Conservation (phyloP, 495 filamentous ascomycete species). For the Penicillium atrosanguineum region DNA sequence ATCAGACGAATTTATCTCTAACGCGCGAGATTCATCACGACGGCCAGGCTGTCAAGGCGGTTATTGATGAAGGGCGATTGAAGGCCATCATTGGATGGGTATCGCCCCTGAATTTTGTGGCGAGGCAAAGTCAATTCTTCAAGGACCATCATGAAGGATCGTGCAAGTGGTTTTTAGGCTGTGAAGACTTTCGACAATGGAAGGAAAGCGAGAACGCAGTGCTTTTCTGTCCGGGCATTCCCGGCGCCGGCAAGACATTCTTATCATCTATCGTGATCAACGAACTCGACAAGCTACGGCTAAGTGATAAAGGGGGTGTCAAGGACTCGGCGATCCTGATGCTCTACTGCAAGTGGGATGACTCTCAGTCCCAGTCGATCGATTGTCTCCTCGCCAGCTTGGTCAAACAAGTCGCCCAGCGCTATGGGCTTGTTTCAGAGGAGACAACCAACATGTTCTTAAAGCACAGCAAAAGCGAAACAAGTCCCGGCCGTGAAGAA, state of each 20-base stretch:
- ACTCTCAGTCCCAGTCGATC: conserved; percentile 4
- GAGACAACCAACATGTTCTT: conserved; percentile 1
- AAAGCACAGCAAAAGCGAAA: conserved; percentile 2
- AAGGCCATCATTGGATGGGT: conserved; percentile 6
- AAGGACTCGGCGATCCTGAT: conserved; percentile 2
- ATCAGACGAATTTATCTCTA: conserved; percentile 2
- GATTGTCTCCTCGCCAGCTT: conserved; percentile 1
- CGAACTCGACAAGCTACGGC: conserved; percentile 5
- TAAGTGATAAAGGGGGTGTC: conserved; percentile 2
- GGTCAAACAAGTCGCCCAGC: conserved; percentile 4
- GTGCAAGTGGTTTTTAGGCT: conserved; percentile 6
- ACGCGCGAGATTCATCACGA: conserved; percentile 2
- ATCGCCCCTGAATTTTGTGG: conserved; percentile 4
- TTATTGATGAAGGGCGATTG: conserved; percentile 1
- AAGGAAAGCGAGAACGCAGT: conserved; percentile 4
- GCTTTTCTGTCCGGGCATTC: conserved; percentile 4
- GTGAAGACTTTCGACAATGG: not conserved
- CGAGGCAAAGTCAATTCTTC: conserved; percentile 4
- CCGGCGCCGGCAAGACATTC: conserved; percentile 1
- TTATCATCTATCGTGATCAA: conserved; percentile 5
- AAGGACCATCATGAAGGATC: conserved; percentile 4
- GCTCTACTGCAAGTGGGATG: conserved; percentile 6
- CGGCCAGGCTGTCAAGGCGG: conserved; percentile 1
- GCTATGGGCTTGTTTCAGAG: conserved; percentile 1
- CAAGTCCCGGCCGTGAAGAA: not conserved